A percentile compares a stretch with the other conserved stretches of the same genome.
phyloP scores from a whole-genome alignment of 2,329 filamentous ascomycete species.

The Ilyonectria sp. region DNA sequence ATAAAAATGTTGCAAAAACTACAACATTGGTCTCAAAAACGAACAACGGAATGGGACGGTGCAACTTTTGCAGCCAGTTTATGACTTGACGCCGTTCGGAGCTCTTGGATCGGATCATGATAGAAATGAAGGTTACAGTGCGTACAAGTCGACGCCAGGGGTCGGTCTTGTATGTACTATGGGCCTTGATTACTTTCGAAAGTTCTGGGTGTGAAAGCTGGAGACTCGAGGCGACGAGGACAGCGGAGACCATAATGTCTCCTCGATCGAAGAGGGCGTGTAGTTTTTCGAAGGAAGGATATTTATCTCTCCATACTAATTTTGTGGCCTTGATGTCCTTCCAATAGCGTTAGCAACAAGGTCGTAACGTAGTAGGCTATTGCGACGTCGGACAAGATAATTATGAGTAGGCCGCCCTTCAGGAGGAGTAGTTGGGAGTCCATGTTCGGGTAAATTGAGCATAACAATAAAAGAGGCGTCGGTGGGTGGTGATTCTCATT shows the following conservation, averaged over 20 bases:
- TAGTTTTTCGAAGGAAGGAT: slow-evolving; percentile 18
- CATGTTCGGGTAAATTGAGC: slow-evolving; percentile 66
- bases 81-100: slow-evolving; percentile 19
- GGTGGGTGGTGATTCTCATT: too few relatives aligned
- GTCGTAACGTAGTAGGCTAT: not conserved
- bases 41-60: slow-evolving; percentile 19
- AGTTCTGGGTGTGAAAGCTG: slow-evolving; percentile 20
- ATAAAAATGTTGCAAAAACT: slow-evolving; percentile 27
- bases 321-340: not conserved
- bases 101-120: slow-evolving; percentile 24
- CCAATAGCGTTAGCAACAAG: not conserved
- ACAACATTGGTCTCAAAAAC: slow-evolving; percentile 22
- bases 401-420: slow-evolving; percentile 59
- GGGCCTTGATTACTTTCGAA: slow-evolving; percentile 10
- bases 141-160: slow-evolving; percentile 23
- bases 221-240: slow-evolving; percentile 17
- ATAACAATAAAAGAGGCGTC: too few relatives aligned
- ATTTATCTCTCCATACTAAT: slow-evolving; percentile 18
- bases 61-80: slow-evolving; percentile 19
- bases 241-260: slow-evolving; percentile 19
- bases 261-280: slow-evolving; percentile 23
- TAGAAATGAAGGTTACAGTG: slow-evolving; percentile 20
- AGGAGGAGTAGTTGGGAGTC: slow-evolving; percentile 77
- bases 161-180: slow-evolving; percentile 23
- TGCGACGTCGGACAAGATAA: not conserved